phyloP scores from a whole-genome alignment of 352 stramenopile genomes.

The Bremia lactucae region DNA sequence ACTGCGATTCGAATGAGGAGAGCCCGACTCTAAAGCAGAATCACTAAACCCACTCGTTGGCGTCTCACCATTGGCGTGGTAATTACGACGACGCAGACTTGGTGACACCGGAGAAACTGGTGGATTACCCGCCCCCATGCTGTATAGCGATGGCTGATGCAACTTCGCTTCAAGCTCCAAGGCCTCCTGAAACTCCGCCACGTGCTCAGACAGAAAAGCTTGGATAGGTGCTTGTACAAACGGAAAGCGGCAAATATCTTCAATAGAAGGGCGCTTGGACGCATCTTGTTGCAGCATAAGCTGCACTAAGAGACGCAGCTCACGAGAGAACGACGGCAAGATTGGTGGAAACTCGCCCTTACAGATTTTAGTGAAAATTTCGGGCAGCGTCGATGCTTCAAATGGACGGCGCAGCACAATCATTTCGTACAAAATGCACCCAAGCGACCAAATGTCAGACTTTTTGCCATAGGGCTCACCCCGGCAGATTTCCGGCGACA shows the following conservation, averaged over 20 bases:
- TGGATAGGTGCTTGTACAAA: slow-evolving; percentile 81
- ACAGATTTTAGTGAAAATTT: slow-evolving; percentile 86
- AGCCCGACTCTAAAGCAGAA: slow-evolving; percentile 18
- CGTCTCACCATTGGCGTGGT: slow-evolving; percentile 35
- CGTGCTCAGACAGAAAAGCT: slow-evolving; percentile 75
- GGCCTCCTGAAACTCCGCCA: slow-evolving; percentile 78
- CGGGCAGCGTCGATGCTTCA: slow-evolving; percentile 63
- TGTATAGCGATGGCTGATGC: slow-evolving; percentile 70
- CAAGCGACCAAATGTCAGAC: slow-evolving; percentile 85
- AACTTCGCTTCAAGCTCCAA: slow-evolving; percentile 82
- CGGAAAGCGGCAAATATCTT: slow-evolving; percentile 84
- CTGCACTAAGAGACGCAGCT: slow-evolving; percentile 73
- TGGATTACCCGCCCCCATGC: slow-evolving; percentile 21
- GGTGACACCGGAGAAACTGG: slow-evolving; percentile 31
- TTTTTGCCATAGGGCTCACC: slow-evolving; percentile 84
- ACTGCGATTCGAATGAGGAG: slow-evolving; percentile 29
- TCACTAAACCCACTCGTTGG: slow-evolving; percentile 23
- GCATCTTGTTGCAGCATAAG: slow-evolving; percentile 83
- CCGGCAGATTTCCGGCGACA: slow-evolving; percentile 84
- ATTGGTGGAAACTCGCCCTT: slow-evolving; percentile 80
- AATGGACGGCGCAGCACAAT: slow-evolving; percentile 82
- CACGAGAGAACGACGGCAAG: slow-evolving; percentile 60
- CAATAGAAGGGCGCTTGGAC: slow-evolving; percentile 78
- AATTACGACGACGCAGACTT: slow-evolving; percentile 30
- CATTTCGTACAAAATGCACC: slow-evolving; percentile 86